Evolutionary conservation across 805 yeast species (phyloP), one percentile per base, ranked within the genome.

Genomic region (Starmerella khaoyaiensis): DNA sequence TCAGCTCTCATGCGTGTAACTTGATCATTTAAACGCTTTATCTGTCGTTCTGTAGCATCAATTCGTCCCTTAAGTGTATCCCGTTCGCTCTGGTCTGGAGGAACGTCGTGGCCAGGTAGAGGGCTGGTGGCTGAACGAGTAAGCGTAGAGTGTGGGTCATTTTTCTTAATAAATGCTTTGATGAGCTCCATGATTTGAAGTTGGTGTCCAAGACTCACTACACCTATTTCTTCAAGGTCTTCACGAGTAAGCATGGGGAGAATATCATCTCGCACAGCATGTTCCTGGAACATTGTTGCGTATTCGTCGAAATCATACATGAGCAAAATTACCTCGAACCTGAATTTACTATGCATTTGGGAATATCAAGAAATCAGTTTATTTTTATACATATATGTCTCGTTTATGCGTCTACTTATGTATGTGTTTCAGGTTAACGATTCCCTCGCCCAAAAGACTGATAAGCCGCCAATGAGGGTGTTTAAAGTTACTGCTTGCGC

Each of bases 221-320:
- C 66, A 2, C 86, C 93, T 51, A 87, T 60, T 36, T 84, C 94
- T 42, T 65, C 63, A 30, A 86, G 68, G 52, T 83, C 90, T 7
- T 69, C 72, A 10, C 79, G 71, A 22, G 73, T 72, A 34, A 86
- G 61, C 43, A 72, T 75, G 2, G 81, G 74, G 35, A 87, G 60
- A 4, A 79, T 65, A 21, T 78, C 71, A 1, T 94, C 94, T 3
- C 77, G 73, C 35, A 81, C 71, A 47, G 74, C 74, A 56, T 81
- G 71, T 3, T 63, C 65, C 19, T 64, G 58, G 51, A 77, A 75
- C 19, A 11, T 11, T 18, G 35, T 29, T 4, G 49, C 24, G 36
- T 57, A 57, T 20, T 31, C 31, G 28, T 37, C 44, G 21, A 41
- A 24, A 12, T 41, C 42, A 33, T 27, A n/a, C 27, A n/a, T n/a